Evolutionary conservation across 768 basidiomycete genomes (phyloP), one percentile per base, ranked within the genome.

Genomic region (Panaeolus cyanescens): DNA sequence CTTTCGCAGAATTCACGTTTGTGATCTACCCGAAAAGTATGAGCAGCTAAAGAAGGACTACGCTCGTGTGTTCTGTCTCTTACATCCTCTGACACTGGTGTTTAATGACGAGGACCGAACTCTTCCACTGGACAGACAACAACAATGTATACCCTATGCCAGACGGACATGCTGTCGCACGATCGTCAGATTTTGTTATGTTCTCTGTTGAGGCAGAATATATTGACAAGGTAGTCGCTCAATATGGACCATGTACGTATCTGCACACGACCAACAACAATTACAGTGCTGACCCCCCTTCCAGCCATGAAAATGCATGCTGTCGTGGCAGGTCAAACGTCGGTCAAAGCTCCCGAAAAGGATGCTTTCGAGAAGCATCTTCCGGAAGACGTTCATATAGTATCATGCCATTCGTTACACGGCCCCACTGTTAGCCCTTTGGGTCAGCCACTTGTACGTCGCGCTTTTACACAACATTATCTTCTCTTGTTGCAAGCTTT

Each of bases 191-290:
- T 75, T 92, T 95, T 64, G 92, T 99, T 74, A 83, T 99, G 70
- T 99, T 98, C 74, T 91, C 93, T 17, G 94, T 99, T 53, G 96
- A 98, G 70, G 95, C 96, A 17, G 94, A 94, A 67, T 89, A 83
- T 69, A 91, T 98, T 62, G 85, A 86, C 32, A 73, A 78, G 1
- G 93, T 96, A n/a, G 96, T 98, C 7, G 81, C 81, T 10, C 82
- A 92, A 67, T 99, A 88, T 68, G 96, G 96, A 7, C 93, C 95
- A n/a, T 96, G 95, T 95, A 65, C 62, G 92, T 80, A 6, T 39
- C 32, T 56, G 40, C 54, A 32, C 54, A 60, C 30, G 59, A 19
- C 12, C 2, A 45, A 20, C 36, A 34, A 39, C 32, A 55, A 37
- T 33, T 10, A 53, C 25, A 39, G 20, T 32, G 17, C 25, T 57